phyloP scores from a whole-genome alignment of 2,329 filamentous ascomycete genomes.

The Pezizomycotina sp. region DNA sequence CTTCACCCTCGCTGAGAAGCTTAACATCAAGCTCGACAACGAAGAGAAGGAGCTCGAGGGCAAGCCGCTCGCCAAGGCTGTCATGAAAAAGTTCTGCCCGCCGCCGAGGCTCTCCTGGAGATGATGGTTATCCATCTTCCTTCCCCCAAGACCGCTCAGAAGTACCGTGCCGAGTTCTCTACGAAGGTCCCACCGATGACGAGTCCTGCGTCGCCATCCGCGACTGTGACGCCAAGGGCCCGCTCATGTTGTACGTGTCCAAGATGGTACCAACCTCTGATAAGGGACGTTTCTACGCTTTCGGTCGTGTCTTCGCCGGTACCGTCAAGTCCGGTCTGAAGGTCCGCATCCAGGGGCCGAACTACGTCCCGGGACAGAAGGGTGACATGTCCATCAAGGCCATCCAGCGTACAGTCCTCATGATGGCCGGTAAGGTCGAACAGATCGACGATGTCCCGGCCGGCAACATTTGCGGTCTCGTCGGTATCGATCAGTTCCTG shows the following conservation, averaged over 20 bases:
- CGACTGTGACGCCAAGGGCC: conserved; percentile 92
- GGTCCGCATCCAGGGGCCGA: conserved; percentile 99
- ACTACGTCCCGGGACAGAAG: conserved; percentile 97
- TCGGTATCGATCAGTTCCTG: conserved; percentile 99
- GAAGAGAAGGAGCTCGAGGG: conserved; percentile 90
- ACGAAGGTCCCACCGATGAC: conserved; percentile 92
- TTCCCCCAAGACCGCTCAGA: conserved; percentile 87
- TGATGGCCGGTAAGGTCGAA: conserved; percentile 99
- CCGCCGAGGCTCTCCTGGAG: conserved; percentile 93
- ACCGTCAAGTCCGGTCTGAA: conserved; percentile 95
- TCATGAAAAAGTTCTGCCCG: conserved; percentile 99
- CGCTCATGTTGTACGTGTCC: conserved; percentile 99
- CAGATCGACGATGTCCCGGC: conserved; percentile 97
- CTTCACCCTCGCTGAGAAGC: conserved; percentile 68
- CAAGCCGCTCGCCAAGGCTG: conserved; percentile 92
- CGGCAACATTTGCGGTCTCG: conserved; percentile 98
- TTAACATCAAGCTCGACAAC: conserved; percentile 71
- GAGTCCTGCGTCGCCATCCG: conserved; percentile 90
- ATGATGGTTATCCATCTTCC: conserved; percentile 99
- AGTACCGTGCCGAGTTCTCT: conserved; percentile 96
- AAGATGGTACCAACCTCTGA: conserved; percentile 99
- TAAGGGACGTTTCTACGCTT: conserved; percentile 99
- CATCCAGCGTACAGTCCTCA: conserved; percentile 98
- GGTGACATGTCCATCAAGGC: conserved; percentile 98
- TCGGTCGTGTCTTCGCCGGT: conserved; percentile 99